Evolutionary conservation across 2,329 filamentous ascomycete species (phyloP).

Genomic region (Epichloe typhina): DNA sequence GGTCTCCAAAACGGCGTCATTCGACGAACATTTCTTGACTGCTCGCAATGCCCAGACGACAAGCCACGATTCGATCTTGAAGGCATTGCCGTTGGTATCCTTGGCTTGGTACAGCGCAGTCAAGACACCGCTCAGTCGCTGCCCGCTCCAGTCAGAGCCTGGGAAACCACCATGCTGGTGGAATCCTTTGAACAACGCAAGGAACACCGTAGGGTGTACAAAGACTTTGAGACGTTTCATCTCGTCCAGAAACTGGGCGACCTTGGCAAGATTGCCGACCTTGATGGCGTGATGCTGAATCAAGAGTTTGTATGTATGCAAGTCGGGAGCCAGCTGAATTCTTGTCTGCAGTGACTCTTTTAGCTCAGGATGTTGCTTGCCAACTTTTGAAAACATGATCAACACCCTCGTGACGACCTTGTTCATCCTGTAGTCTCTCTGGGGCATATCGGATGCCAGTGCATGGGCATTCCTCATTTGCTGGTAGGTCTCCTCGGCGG

Average conservation of each 20-base stretch:
- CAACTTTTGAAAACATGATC: conserved; percentile 43
- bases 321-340: conserved; percentile 57
- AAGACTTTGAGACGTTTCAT: conserved; percentile 60
- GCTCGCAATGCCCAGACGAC: conserved; percentile 48
- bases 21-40: conserved; percentile 45
- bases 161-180: conserved; percentile 51
- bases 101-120: conserved; percentile 45
- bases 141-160: conserved; percentile 57
- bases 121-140: conserved; percentile 57
- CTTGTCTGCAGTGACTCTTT: conserved; percentile 41
- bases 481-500: conserved; percentile 69
- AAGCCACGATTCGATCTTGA: conserved; percentile 48
- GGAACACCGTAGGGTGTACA: conserved; percentile 63
- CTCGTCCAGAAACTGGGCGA: conserved; percentile 62
- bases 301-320: conserved; percentile 68
- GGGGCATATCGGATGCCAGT: conserved; percentile 25
- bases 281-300: conserved; percentile 59
- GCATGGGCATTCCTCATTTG: conserved; percentile 61
- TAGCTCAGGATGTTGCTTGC: conserved; percentile 42
- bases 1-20: conserved; percentile 36
- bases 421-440: conserved; percentile 31
- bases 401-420: conserved; percentile 40
- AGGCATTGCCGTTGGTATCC: conserved; percentile 29
- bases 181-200: conserved; percentile 76
- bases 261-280: conserved; percentile 57